Base-by-base conservation (phyloP, 164 flowering plant genomes). In the Sextonia rubra region DNA sequence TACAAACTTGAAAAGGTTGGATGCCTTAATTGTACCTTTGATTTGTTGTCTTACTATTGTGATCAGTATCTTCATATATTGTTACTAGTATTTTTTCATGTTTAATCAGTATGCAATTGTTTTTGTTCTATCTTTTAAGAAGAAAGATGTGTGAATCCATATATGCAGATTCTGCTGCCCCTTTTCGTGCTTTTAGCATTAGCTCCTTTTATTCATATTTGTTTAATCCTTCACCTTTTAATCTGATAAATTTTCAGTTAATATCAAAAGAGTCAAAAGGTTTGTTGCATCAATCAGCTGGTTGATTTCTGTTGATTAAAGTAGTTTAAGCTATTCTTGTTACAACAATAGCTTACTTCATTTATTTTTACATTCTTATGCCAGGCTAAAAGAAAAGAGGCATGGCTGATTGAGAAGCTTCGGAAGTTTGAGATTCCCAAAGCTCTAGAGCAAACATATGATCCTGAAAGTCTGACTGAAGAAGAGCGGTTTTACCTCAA, bases 311-410 rank as follows among this genome's bases (percentile, higher is more conserved):
- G 15, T 64, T 18, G 5, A 64, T 29, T 26, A 26, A 15, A 61
- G 24, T 25, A 24, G 25, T 61, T 25, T 61, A 25, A 61, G 18
- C 15, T 61, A 14, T 61, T 61, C 58, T 64, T 47, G 7, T 15
- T 17, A 25, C 32, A 64, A 27, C 3, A 17, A 29, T 64, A 17
- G 30, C 17, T 15, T 14, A 5, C 44, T 64, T 12, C 4, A n/a
- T 61, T 29, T 12, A 18, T 12, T 18, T 15, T 1, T 64, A 22
- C 47, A 37, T 8, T 72, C 58, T 66, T 69, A 27, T 56, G 49
- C 56, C 79, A 94, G 97, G 97, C 95, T 64, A 92, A 90, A 70
- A 69, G 97, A 58, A 94, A 94, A 75, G 98, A 94, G 82, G 88
- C 22, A 64, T 94, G 97, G 98, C 79, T 94, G 80, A 89, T 94